phyloP scores from a whole-genome alignment of 768 basidiomycete species.

The Tubosaeta sp. region DNA sequence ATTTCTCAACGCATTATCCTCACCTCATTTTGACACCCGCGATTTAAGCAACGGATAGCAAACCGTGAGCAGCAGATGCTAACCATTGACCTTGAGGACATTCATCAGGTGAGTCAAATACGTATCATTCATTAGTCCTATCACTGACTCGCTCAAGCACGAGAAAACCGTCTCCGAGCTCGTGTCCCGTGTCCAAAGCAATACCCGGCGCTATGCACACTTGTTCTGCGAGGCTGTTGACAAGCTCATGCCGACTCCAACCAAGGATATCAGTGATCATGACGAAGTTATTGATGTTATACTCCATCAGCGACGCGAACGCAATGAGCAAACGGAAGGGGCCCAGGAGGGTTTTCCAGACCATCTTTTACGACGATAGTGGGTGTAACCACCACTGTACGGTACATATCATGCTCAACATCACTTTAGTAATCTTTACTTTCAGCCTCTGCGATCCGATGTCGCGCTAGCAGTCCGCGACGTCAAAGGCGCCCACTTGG shows the following conservation, averaged over 20 bases:
- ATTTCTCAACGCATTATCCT: slow-evolving; percentile 27
- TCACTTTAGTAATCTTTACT: slow-evolving; percentile 80
- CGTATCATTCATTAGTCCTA: slow-evolving; percentile 7
- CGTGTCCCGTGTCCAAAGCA: slow-evolving; percentile 72
- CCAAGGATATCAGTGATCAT: slow-evolving; percentile 83
- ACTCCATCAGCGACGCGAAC: slow-evolving; percentile 85
- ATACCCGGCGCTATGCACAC: slow-evolving; percentile 85
- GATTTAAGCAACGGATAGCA: slow-evolving; percentile 77
- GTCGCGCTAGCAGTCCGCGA: slow-evolving; percentile 85
- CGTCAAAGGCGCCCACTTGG: slow-evolving; percentile 82
- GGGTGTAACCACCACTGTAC: slow-evolving; percentile 34
- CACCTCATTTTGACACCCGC: slow-evolving; percentile 18
- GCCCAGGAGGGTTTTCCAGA: slow-evolving; percentile 80
- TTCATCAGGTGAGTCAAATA: slow-evolving; percentile 52
- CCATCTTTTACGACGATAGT: slow-evolving; percentile 94
- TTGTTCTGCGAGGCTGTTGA: slow-evolving; percentile 92
- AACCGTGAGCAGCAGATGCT: slow-evolving; percentile 92
- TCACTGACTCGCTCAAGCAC: slow-evolving; percentile 40
- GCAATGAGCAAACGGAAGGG: slow-evolving; percentile 78
- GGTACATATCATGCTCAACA: slow-evolving; percentile 5
- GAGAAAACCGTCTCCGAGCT: slow-evolving; percentile 70
- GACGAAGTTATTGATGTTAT: slow-evolving; percentile 98
- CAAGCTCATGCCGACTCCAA: slow-evolving; percentile 81
- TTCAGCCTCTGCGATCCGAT: slow-evolving; percentile 78
- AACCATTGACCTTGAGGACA: slow-evolving; percentile 83